phyloP scores from a whole-genome alignment of 176 grass and related monocot genomes.

The Luzula sylvatica region DNA sequence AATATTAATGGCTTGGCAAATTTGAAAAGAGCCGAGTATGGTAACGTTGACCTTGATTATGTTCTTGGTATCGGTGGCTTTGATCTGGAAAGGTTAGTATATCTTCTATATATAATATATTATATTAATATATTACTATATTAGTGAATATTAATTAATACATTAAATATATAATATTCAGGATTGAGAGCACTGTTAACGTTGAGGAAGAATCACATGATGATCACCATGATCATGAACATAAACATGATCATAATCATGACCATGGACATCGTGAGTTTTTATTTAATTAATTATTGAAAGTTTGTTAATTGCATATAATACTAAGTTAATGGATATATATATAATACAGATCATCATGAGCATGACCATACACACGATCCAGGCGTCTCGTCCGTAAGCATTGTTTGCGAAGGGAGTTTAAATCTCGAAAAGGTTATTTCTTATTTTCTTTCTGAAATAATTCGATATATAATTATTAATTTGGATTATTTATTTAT shows the following conservation, averaged over 20 bases:
- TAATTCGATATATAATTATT: background rate
- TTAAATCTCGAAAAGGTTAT: constrained; percentile 90
- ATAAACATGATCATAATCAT: constrained; percentile 41
- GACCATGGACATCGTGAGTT: constrained; percentile 58
- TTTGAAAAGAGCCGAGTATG: constrained; percentile 78
- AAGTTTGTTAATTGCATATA: background rate
- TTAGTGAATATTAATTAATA: background rate
- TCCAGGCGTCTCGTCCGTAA: constrained; percentile 93
- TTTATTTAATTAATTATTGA: background rate
- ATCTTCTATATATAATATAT: no score
- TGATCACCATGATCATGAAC: constrained; percentile 36
- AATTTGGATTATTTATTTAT: constrained; percentile 21
- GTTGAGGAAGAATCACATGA: constrained; percentile 53
- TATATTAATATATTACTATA: background rate
- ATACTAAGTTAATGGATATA: constrained; percentile 8
- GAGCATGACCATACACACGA: constrained; percentile 91
- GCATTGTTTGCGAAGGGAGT: constrained; percentile 95
- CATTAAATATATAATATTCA: constrained; percentile 31
- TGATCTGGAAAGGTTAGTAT: constrained; percentile 72
- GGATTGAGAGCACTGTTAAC: constrained; percentile 90
- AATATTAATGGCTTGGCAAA: constrained; percentile 86
- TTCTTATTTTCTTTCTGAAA: background rate
- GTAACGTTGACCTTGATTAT: constrained; percentile 94
- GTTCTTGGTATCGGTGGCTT: constrained; percentile 99
- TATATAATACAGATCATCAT: constrained; percentile 60